Conservation (phyloP, 495 filamentous ascomycete genomes). For the Trichocladium antarcticum region DNA sequence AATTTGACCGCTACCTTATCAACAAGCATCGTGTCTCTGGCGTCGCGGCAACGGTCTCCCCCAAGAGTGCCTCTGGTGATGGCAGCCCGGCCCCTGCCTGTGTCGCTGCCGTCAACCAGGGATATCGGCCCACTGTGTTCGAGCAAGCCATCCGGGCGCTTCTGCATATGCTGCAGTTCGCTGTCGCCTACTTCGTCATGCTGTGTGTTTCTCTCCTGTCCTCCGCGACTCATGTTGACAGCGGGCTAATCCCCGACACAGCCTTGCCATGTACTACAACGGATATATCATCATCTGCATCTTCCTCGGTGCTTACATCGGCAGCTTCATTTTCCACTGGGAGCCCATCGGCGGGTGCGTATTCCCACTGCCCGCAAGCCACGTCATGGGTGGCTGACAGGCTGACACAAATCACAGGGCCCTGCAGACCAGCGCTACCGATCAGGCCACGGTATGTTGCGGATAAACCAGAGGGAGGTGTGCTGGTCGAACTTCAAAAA, state of each 20-base stretch:
- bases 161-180: constrained; percentile 57
- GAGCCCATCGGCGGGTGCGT: constrained; percentile 29
- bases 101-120: neutral
- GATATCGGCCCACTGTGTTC: constrained; percentile 39
- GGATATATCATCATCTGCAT: constrained; percentile 57
- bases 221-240: neutral
- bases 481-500: neutral
- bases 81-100: neutral
- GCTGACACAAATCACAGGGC: neutral
- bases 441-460: constrained; percentile 15
- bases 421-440: constrained; percentile 8
- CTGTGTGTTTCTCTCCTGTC: constrained; percentile 22
- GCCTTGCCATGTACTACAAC: constrained; percentile 53
- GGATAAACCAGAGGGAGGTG: neutral
- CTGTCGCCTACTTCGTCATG: constrained; percentile 62
- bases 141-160: constrained; percentile 53
- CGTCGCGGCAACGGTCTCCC: neutral
- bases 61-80: neutral
- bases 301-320: constrained; percentile 53
- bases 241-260: neutral
- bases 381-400: neutral
- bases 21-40: constrained; percentile 21
- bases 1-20: constrained; percentile 51
- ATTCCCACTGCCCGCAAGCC: neutral
- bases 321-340: constrained; percentile 52